Conservation (phyloP, 257 asterid genomes). For the Prunella vulgaris region DNA sequence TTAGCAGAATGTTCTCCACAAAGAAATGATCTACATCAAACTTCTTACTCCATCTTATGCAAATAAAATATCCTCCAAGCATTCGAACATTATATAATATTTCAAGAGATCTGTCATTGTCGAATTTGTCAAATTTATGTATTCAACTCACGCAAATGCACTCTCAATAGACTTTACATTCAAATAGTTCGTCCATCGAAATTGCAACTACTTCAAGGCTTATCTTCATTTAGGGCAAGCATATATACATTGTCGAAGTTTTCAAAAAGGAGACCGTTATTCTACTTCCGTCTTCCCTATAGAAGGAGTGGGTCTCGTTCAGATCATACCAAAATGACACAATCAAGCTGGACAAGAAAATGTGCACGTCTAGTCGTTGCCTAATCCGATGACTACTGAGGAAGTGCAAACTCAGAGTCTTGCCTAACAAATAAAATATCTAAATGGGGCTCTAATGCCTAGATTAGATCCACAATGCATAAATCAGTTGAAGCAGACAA, state of each 20-base stretch:
- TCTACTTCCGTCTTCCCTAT: neutral
- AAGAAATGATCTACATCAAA: neutral
- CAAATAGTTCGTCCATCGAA: too few species aligned
- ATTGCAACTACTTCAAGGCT: neutral
- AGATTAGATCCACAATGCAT: slow-evolving; percentile 16
- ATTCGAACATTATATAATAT: neutral
- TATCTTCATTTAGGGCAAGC: neutral
- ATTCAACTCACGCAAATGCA: slow-evolving; percentile 9
- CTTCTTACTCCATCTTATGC: neutral
- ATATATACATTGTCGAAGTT: neutral
- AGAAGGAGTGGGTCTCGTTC: neutral
- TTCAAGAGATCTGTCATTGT: neutral
- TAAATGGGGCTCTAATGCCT: neutral
- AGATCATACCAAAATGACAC: neutral
- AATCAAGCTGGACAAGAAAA: neutral
- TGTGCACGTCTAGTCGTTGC: neutral
- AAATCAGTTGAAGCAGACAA: slow-evolving; percentile 11
- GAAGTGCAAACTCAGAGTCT: neutral
- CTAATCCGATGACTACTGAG: neutral
- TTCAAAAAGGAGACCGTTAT: neutral
- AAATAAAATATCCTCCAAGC: neutral
- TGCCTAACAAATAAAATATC: neutral
- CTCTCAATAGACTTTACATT: neutral
- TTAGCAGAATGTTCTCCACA: neutral
- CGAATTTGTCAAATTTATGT: neutral